Evolutionary conservation across 768 basidiomycete species (phyloP).

Genomic region (Amanita jacksonii): DNA sequence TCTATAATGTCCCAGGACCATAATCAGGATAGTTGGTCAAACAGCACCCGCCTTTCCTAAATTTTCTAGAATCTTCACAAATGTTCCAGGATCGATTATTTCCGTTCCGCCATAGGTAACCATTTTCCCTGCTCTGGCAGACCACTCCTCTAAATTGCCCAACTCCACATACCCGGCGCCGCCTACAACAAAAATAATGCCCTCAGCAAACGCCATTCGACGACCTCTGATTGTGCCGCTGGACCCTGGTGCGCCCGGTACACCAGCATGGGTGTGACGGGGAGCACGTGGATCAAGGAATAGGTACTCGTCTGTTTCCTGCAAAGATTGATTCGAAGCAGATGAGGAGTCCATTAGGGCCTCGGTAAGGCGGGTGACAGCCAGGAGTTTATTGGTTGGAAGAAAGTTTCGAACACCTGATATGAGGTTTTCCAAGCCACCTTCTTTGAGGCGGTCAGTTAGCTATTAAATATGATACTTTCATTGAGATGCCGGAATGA

Average conservation of each 20-base stretch:
- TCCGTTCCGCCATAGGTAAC: constrained; percentile 96
- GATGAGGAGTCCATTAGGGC: constrained; percentile 96
- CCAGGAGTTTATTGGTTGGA: constrained; percentile 87
- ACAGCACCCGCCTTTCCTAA: constrained; percentile 39
- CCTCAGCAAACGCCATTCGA: constrained; percentile 77
- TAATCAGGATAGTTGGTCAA: background rate
- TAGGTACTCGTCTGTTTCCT: constrained; percentile 94
- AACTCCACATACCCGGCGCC: constrained; percentile 98
- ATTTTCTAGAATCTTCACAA: constrained; percentile 61
- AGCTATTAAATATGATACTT: constrained; percentile 39
- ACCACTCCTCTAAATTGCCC: constrained; percentile 94
- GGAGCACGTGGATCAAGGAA: constrained; percentile 88
- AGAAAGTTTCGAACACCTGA: constrained; percentile 98
- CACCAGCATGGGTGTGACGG: constrained; percentile 39
- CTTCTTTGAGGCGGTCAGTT: constrained; percentile 87
- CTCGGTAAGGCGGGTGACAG: constrained; percentile 87
- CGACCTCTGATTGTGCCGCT: constrained; percentile 30
- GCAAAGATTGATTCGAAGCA: constrained; percentile 88
- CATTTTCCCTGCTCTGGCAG: constrained; percentile 66
- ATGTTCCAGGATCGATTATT: constrained; percentile 82
- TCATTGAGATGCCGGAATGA: background rate
- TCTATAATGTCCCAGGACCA: constrained; percentile 1
- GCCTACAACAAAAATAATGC: constrained; percentile 90
- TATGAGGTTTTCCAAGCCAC: constrained; percentile 93
- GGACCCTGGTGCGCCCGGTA: constrained; percentile 45